These are phyloP conservation scores for Cyathus striatus DNA, from an alignment of 768 basidiomycete genomes.

Conservation along the genomic window DNA sequence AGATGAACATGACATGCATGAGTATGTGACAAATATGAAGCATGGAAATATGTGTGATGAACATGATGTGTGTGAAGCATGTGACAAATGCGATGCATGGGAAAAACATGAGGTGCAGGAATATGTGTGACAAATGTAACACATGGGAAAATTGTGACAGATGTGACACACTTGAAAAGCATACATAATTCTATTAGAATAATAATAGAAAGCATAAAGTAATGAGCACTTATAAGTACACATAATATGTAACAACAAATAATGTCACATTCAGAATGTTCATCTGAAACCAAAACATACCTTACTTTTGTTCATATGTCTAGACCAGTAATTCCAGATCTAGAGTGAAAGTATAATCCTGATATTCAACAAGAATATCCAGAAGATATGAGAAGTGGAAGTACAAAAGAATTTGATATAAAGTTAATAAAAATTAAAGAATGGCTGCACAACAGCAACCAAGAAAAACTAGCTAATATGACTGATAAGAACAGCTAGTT, in stretches of 20 bases:
- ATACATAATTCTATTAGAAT: no score
- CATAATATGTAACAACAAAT: background rate
- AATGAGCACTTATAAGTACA: no score
- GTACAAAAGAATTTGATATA: background rate
- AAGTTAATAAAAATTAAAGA: background rate
- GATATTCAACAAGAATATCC: background rate
- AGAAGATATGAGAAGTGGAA: background rate
- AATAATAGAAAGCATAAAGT: no score
- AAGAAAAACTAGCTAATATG: slow-evolving; percentile 1
- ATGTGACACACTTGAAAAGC: no score
- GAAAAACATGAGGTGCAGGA: no score
- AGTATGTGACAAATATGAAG: no score
- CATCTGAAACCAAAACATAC: background rate
- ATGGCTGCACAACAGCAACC: background rate
- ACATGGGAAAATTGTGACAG: no score
- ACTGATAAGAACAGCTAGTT: slow-evolving; percentile 3
- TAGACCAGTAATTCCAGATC: background rate
- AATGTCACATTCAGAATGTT: background rate
- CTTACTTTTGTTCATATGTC: background rate
- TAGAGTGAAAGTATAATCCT: background rate
- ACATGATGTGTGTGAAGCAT: no score
- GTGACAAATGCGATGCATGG: no score
- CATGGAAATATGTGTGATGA: no score
- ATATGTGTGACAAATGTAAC: no score
- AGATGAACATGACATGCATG: no score